A percentile compares a stretch with the other conserved stretches of the same genome.
These are phyloP conservation scores for Skeletonema menzelii DNA, from an alignment of 108 stramenopile genomes.

Conservation along the genomic window DNA sequence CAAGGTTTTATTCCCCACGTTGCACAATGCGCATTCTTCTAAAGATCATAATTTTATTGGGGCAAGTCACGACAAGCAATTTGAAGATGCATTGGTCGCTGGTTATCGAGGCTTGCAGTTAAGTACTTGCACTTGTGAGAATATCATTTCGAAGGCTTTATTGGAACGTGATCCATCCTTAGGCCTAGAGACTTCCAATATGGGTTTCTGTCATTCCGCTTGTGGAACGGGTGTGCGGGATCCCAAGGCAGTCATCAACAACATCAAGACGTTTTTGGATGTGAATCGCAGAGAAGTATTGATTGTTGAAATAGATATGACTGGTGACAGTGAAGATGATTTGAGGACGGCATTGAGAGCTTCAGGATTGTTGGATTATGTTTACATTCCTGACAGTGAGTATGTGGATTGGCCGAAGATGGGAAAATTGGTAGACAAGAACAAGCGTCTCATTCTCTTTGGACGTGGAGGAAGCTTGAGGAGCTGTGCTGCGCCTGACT, in stretches of 20 bases:
- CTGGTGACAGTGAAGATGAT: slow-evolving; percentile 16
- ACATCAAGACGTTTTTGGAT: slow-evolving; percentile 58
- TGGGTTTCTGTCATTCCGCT: slow-evolving; percentile 45
- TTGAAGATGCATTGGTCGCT: slow-evolving; percentile 62
- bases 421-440: slow-evolving; percentile 27
- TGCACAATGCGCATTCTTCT: slow-evolving; percentile 64
- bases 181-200: not conserved
- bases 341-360: slow-evolving; percentile 8
- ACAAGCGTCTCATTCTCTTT: slow-evolving; percentile 25
- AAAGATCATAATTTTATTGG: slow-evolving; percentile 47
- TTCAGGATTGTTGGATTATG: slow-evolving; percentile 16
- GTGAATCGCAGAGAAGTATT: slow-evolving; percentile 34
- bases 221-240: slow-evolving; percentile 56
- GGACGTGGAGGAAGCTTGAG: slow-evolving; percentile 18
- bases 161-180: slow-evolving; percentile 9
- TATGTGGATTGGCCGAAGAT: slow-evolving; percentile 33
- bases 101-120: slow-evolving; percentile 70
- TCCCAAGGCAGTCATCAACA: slow-evolving; percentile 47
- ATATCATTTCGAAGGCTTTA: not conserved
- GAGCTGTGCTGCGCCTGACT: not conserved
- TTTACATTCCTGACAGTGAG: slow-evolving; percentile 4
- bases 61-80: slow-evolving; percentile 50
- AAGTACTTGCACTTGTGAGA: slow-evolving; percentile 59
- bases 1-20: slow-evolving; percentile 55
- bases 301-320: slow-evolving; percentile 54